Percentiles rank a stretch among this genome's conserved stretches.
Conservation (phyloP, 2,329 filamentous ascomycete species). For the Sclerotiophoma versabilis region DNA sequence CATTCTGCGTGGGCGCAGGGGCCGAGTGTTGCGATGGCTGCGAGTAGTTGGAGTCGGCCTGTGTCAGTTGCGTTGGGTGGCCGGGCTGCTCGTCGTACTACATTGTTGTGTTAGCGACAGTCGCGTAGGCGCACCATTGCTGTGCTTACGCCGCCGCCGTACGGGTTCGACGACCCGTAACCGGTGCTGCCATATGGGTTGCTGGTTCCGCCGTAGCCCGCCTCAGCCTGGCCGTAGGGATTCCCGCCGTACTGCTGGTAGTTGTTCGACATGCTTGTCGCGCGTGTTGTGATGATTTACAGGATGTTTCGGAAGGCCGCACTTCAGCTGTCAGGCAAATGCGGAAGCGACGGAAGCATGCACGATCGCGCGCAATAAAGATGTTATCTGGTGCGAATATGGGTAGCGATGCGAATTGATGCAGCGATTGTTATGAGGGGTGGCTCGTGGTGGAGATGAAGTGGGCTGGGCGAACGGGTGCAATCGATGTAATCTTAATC, state of each 20-base stretch:
- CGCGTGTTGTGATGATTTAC: conserved; percentile 21
- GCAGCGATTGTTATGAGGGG: conserved; percentile 14
- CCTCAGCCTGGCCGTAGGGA: conserved; percentile 64
- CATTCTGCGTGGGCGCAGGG: conserved; percentile 35
- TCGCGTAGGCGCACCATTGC: conserved; percentile 16
- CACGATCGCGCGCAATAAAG: conserved; percentile 20
- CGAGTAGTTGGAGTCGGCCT: conserved; percentile 49
- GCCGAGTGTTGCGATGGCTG: conserved; percentile 48
- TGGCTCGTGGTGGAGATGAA: conserved; percentile 25
- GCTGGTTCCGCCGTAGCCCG: conserved; percentile 32
- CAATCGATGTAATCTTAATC: conserved; percentile 20
- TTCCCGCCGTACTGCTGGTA: conserved; percentile 67
- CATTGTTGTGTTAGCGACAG: conserved; percentile 14
- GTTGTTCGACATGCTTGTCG: conserved; percentile 39
- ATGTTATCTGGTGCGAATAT: not conserved
- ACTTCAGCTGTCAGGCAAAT: conserved; percentile 28
- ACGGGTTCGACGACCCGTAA: conserved; percentile 42
- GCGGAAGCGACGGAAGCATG: conserved; percentile 40
- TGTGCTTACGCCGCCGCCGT: conserved; percentile 36
- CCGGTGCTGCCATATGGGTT: conserved; percentile 51
- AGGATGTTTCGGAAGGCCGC: conserved; percentile 27
- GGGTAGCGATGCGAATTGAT: conserved; percentile 10
- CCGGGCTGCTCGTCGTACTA: conserved; percentile 35
- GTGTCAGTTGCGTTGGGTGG: conserved; percentile 37
- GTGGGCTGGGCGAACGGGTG: conserved; percentile 1